A percentile compares a stretch with the other conserved stretches of the same genome.
Conservation (phyloP, 495 filamentous ascomycete species). For the Mycothermus thermophilus region DNA sequence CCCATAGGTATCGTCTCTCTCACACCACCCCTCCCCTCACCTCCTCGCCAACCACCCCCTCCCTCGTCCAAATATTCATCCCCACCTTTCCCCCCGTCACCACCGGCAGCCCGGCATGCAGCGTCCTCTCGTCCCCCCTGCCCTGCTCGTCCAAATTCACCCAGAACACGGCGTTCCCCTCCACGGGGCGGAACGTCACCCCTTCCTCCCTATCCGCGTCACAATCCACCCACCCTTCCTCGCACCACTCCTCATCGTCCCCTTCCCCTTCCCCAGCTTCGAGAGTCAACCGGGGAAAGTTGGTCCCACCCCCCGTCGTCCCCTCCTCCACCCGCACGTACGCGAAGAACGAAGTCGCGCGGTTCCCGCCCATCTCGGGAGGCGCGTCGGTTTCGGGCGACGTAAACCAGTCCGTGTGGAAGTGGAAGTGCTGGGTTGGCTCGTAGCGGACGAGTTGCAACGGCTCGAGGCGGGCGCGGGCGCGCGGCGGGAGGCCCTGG, state of each 20-base stretch:
- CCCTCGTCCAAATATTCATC: constrained; percentile 65
- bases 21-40: background rate
- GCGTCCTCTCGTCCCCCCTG: constrained; percentile 46
- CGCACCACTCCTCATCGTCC: constrained; percentile 39
- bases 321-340: constrained; percentile 36
- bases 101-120: constrained; percentile 61
- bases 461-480: constrained; percentile 34
- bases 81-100: constrained; percentile 55
- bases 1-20: too few species aligned
- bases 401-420: constrained; percentile 46
- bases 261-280: too few species aligned
- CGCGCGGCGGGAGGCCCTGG: constrained; percentile 46
- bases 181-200: constrained; percentile 50
- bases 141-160: constrained; percentile 48
- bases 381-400: constrained; percentile 23
- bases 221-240: constrained; percentile 41
- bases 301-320: constrained; percentile 41
- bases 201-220: constrained; percentile 40
- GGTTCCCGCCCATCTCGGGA: constrained; percentile 32
- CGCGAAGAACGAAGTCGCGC: constrained; percentile 41
- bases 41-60: constrained; percentile 17
- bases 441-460: constrained; percentile 42
- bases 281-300: constrained; percentile 37
- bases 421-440: constrained; percentile 34
- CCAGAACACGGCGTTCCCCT: constrained; percentile 66